Conservation (phyloP, 1,284 basidiomycete species). For the Vanrija pseudolonga region DNA sequence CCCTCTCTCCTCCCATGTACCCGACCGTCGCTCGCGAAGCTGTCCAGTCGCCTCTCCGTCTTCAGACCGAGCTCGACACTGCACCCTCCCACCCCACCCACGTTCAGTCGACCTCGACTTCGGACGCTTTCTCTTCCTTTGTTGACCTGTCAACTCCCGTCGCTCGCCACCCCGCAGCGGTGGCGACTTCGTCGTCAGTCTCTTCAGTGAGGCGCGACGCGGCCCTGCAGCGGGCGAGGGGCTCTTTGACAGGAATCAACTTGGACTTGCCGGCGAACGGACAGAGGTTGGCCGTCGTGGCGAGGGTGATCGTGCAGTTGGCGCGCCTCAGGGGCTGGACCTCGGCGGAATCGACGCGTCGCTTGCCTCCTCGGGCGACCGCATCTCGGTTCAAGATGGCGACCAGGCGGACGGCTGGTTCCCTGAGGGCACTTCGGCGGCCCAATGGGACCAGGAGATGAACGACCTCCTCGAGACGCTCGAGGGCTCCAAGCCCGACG, state of each 20-base stretch:
- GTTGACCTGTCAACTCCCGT: conserved; percentile 29
- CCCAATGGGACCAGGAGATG: conserved; percentile 25
- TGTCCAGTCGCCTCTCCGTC: conserved; percentile 15
- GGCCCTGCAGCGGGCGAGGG: conserved; percentile 50
- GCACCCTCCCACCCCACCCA: not conserved
- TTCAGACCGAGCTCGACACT: conserved; percentile 15
- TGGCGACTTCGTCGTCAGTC: conserved; percentile 36
- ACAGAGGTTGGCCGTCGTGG: conserved; percentile 31
- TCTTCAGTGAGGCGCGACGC: conserved; percentile 21
- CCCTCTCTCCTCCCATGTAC: conserved; percentile 32
- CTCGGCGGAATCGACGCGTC: conserved; percentile 10
- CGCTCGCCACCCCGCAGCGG: conserved; percentile 48
- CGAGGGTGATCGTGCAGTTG: conserved; percentile 38
- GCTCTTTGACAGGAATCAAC: conserved; percentile 24
- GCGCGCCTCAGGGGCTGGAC: conserved; percentile 38
- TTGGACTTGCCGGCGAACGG: conserved; percentile 27
- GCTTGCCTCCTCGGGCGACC: conserved; percentile 5
- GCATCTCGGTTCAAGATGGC: conserved; percentile 3
- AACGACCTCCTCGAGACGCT: conserved; percentile 24
- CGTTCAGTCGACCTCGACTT: conserved; percentile 2
- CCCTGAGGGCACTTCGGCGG: conserved; percentile 17
- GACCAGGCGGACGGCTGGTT: conserved; percentile 16
- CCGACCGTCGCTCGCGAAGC: conserved; percentile 12
- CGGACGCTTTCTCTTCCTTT: conserved; percentile 17
- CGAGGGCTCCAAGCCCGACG: conserved; percentile 12